Base-by-base conservation (phyloP, 352 stramenopile species). In the Phytophthora cryptogea region DNA sequence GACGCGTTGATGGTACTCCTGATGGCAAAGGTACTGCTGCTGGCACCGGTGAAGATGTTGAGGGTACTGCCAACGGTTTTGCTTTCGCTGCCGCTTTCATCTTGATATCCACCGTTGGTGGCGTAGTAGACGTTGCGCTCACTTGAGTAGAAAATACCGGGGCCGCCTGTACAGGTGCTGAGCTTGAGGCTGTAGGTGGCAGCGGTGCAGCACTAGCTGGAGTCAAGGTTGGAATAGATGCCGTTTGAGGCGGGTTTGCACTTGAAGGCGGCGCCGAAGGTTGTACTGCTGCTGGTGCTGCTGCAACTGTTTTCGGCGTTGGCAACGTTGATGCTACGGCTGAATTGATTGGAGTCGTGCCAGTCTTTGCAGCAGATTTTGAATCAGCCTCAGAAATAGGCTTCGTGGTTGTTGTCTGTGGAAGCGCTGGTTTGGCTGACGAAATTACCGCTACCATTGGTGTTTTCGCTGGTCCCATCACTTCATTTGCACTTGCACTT, bases 401-500 rank as follows among this genome's bases (percentile, higher is more conserved):
- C 27, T 41, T 65, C 31, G 47, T 39, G 0, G 37, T n/a, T 48
- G 37, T 23, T 6, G n/a, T n/a, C n/a, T n/a, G n/a, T n/a, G n/a
- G n/a, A n/a, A n/a, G n/a, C n/a, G 9, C 47, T 13, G 35, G 23
- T 8, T 36, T 14, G 31, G 33, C 17, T 58, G 47, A n/a, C 30
- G 28, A 31, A 32, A 8, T 17, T 11, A 8, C 31, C 9, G 27
- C 11, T 32, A 44, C 14, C 17, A 40, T 54, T 56, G 53, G 8
- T 17, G 11, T 16, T 58, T 54, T 42, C 54, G 39, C 30, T 37
- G 30, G 26, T 50, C 20, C 28, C 2, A n/a, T 43, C 30, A 31
- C 31, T 33, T 53, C 52, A 50, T 45, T 50, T 43, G 54, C 1
- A n/a, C 46, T 37, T 53, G 31, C 6, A 20, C 8, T 14, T 27